Percentiles rank a stretch among this genome's conserved stretches.
Evolutionary conservation across 306 rosid species (phyloP).

Genomic region (Prinsepia uniflora): DNA sequence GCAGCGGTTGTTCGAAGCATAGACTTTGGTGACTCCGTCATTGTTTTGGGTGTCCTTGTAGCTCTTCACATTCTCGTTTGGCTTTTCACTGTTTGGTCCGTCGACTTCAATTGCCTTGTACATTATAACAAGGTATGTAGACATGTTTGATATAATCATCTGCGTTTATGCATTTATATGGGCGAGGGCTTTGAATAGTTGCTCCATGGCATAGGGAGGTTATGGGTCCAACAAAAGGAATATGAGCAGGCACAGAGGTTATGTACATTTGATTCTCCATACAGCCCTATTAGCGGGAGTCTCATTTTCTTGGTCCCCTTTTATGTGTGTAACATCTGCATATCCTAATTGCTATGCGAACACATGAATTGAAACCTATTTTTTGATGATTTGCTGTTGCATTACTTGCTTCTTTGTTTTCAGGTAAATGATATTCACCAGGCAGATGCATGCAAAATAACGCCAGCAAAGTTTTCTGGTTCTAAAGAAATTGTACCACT

Average conservation of each 20-base stretch:
- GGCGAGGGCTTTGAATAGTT: background rate
- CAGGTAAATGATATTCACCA: slow-evolving; percentile 74
- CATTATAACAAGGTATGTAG: slow-evolving; percentile 59
- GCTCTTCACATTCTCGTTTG: slow-evolving; percentile 70
- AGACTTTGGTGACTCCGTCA: slow-evolving; percentile 64
- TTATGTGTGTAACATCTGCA: background rate
- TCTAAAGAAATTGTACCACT: slow-evolving; percentile 85
- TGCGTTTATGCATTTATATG: background rate
- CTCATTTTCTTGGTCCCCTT: background rate
- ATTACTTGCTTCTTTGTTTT: slow-evolving; percentile 1
- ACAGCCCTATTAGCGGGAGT: background rate
- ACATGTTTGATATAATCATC: background rate
- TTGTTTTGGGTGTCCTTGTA: slow-evolving; percentile 60
- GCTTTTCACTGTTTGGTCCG: slow-evolving; percentile 93
- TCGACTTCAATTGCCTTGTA: slow-evolving; percentile 82
- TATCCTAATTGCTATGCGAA: background rate
- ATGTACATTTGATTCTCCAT: too few species aligned
- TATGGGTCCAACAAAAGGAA: too few species aligned
- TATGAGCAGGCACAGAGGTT: too few species aligned
- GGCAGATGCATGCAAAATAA: slow-evolving; percentile 82
- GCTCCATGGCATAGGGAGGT: background rate
- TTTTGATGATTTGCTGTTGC: background rate
- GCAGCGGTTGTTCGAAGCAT: slow-evolving; percentile 57
- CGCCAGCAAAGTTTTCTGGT: slow-evolving; percentile 88
- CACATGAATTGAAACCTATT: background rate